Evolutionary conservation across 1,139 yeast genomes (phyloP).

Genomic region (Eremothecium cymbalariae): DNA sequence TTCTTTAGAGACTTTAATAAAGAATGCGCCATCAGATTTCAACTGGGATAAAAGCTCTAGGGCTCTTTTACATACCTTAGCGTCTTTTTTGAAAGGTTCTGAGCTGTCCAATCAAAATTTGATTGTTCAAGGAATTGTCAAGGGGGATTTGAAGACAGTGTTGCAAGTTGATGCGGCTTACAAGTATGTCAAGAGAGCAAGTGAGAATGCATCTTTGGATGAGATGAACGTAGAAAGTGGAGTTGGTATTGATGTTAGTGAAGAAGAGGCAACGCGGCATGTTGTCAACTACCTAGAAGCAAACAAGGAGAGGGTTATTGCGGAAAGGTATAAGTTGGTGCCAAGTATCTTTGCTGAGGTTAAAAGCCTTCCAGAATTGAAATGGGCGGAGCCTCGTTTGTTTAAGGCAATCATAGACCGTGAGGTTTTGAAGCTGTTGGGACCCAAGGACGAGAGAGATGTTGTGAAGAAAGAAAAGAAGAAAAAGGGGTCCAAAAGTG

Average conservation of each 20-base stretch:
- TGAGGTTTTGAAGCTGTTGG: slow-evolving; percentile 58
- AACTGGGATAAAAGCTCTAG: slow-evolving; percentile 44
- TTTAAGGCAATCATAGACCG: slow-evolving; percentile 84
- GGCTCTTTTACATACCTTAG: slow-evolving; percentile 67
- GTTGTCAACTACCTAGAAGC: slow-evolving; percentile 53
- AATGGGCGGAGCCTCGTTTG: slow-evolving; percentile 85
- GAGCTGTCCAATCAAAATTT: slow-evolving; percentile 38
- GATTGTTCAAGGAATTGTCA: slow-evolving; percentile 53
- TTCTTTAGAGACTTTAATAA: slow-evolving; percentile 54
- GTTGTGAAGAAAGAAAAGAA: slow-evolving; percentile 71
- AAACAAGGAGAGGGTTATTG: slow-evolving; percentile 50
- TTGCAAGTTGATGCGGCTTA: slow-evolving; percentile 78
- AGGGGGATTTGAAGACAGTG: slow-evolving; percentile 54
- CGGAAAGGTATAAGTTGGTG: slow-evolving; percentile 69
- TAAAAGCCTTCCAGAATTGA: slow-evolving; percentile 62
- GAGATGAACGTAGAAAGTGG: slow-evolving; percentile 62
- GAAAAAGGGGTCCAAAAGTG: slow-evolving; percentile 18
- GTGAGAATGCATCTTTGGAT: slow-evolving; percentile 35
- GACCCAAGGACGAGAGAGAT: slow-evolving; percentile 96
- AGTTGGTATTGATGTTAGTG: slow-evolving; percentile 69
- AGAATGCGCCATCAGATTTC: slow-evolving; percentile 33
- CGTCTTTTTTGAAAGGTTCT: slow-evolving; percentile 49
- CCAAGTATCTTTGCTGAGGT: slow-evolving; percentile 72
- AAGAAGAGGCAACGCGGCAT: slow-evolving; percentile 50
- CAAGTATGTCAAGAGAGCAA: slow-evolving; percentile 51